Base-by-base conservation (phyloP, 257 asterid species). In the Misopates orontium region DNA sequence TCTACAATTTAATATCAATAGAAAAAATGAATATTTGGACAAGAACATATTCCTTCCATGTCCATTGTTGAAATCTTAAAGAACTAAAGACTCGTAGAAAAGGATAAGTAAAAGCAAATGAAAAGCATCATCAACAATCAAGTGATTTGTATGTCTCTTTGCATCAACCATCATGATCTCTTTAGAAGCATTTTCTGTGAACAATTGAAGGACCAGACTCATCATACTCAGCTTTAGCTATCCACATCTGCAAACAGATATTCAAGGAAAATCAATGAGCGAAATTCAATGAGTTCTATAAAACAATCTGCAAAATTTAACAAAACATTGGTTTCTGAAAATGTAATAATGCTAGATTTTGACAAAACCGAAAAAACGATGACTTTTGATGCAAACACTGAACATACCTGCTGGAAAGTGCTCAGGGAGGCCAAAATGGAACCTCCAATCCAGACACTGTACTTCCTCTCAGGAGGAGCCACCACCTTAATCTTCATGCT, bases 151-250 rank as follows among this genome's bases (percentile, higher is more conserved):
- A 70, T 58, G 49, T 61, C 65, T 66, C 80, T 69, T 79, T 62
- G 31, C 36, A 51, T 48, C 42, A 21, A 19, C 63, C 16, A 67
- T 53, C 60, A 36, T 47, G 6, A 36, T 68, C 18, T 8, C 47
- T 60, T 71, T 75, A 82, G 85, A 82, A 82, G 81, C 87, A 82
- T 52, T 82, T 82, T 68, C 87, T 79, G 85, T 82, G 87, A 28
- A 82, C 87, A 67, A 82, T 82, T 1, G 87, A 82, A 10, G 87
- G 87, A 1, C 87, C 87, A 6, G 87, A 79, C 64, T 82, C 87
- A 1, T 82, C 87, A 23, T 82, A 82, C 74, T 82, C 87, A 10
- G 83, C 85, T 40, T 82, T 82, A 21, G 87, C 87, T 51, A 82
- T 82, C 87, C 87, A 82, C 87, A 78, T 81, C 86, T 81, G 64